These are phyloP conservation scores for Amauroascus verrucosus DNA, from an alignment of 2,329 filamentous ascomycete genomes.

Conservation along the genomic window DNA sequence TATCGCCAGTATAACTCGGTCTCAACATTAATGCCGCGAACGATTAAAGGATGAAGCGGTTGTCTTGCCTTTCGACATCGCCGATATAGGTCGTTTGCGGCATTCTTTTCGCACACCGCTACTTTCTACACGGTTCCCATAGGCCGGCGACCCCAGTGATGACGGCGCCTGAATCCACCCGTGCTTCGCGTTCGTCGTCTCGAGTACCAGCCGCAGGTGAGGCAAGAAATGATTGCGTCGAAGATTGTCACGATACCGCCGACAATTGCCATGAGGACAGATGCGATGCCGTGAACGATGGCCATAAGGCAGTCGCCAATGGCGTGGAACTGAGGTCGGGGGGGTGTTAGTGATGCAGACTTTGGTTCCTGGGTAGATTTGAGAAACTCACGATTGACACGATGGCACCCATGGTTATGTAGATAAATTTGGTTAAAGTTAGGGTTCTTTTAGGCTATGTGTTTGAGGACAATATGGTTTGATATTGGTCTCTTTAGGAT, in stretches of 20 bases:
- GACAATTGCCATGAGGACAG: conserved; percentile 56
- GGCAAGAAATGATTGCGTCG: conserved; percentile 56
- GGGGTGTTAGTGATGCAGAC: background rate
- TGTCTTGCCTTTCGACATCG: background rate
- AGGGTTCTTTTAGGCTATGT: background rate
- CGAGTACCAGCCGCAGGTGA: conserved; percentile 40
- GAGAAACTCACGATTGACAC: conserved; percentile 63
- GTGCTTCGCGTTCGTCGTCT: conserved; percentile 18
- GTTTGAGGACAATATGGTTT: background rate
- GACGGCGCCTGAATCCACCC: background rate
- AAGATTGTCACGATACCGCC: conserved; percentile 55
- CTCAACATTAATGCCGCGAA: background rate
- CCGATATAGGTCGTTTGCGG: no score
- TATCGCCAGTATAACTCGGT: background rate
- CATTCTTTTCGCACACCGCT: no score
- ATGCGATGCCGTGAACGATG: conserved; percentile 56
- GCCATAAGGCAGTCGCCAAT: conserved; percentile 59
- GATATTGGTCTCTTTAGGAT: background rate
- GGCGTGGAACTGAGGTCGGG: conserved; percentile 40
- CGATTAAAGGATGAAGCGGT: background rate
- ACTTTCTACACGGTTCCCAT: conserved; percentile 14
- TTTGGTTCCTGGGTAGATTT: background rate
- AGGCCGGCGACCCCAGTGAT: conserved; percentile 8
- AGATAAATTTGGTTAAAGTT: conserved; percentile 21
- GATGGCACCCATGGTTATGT: conserved; percentile 63